These are phyloP conservation scores for Madurella mycetomatis DNA, from an alignment of 2,329 filamentous ascomycete genomes.

Conservation along the genomic window DNA sequence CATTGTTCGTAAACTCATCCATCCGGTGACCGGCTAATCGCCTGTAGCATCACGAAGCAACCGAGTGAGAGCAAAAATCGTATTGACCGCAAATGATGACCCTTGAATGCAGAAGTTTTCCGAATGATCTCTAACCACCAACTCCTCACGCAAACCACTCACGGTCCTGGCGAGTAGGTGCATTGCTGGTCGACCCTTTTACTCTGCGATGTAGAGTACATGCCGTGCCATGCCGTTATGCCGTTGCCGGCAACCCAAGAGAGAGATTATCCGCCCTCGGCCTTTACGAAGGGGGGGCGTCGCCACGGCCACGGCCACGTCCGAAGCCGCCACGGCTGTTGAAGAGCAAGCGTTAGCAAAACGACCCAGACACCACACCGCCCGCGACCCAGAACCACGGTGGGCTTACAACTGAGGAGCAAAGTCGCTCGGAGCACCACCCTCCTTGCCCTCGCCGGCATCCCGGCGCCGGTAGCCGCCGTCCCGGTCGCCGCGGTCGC, in stretches of 20 bases:
- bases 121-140: constrained; percentile 25
- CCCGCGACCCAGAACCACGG: neutral
- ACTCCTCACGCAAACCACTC: constrained; percentile 31
- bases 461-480: constrained; percentile 92
- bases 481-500: constrained; percentile 75
- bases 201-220: constrained; percentile 41
- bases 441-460: constrained; percentile 82
- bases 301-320: constrained; percentile 80
- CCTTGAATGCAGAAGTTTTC: constrained; percentile 25
- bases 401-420: constrained; percentile 75
- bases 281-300: constrained; percentile 62
- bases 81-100: constrained; percentile 24
- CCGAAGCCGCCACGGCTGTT: constrained; percentile 78
- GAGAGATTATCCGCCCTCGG: constrained; percentile 23
- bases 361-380: neutral
- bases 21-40: constrained; percentile 13
- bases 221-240: constrained; percentile 34
- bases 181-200: constrained; percentile 29
- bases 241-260: constrained; percentile 25
- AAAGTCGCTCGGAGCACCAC: constrained; percentile 86
- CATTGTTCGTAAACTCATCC: constrained; percentile 16
- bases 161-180: constrained; percentile 29
- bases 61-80: constrained; percentile 22
- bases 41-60: constrained; percentile 14
- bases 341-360: constrained; percentile 33